Evolutionary conservation across 2,329 filamentous ascomycete species (phyloP).

Genomic region (Cordyceps cicadae): DNA sequence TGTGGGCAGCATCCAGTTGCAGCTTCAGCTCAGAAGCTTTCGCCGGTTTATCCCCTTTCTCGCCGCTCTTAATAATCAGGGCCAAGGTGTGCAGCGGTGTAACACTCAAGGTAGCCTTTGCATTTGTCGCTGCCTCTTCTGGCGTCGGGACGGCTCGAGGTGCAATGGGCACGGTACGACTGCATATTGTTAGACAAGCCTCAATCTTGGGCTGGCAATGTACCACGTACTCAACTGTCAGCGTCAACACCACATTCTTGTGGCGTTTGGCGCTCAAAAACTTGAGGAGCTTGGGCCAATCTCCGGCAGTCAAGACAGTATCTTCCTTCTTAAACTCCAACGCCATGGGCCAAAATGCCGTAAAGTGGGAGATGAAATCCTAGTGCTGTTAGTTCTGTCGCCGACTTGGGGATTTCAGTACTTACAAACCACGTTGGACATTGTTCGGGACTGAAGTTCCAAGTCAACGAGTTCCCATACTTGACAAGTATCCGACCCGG

Average conservation of each 20-base stretch:
- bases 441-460: conserved; percentile 30
- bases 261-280: conserved; percentile 16
- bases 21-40: conserved; percentile 14
- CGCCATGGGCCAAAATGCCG: conserved; percentile 32
- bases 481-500: conserved; percentile 26
- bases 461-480: conserved; percentile 27
- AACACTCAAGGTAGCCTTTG: neutral
- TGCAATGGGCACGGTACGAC: neutral
- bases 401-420: neutral
- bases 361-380: conserved; percentile 34
- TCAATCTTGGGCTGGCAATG: neutral
- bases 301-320: conserved; percentile 19
- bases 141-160: neutral
- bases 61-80: conserved; percentile 3
- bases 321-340: conserved; percentile 29
- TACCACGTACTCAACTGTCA: conserved; percentile 17
- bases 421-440: conserved; percentile 40
- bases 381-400: conserved; percentile 9
- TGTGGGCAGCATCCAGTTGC: conserved; percentile 21
- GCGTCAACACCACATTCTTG: conserved; percentile 17
- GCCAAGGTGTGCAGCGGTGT: neutral
- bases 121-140: neutral
- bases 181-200: neutral
- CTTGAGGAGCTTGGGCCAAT: conserved; percentile 25
- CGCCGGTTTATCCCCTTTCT: conserved; percentile 7